A percentile compares a stretch with the other conserved stretches of the same genome.
Evolutionary conservation across 495 filamentous ascomycete species (phyloP).

Genomic region (Penicillium goetzii): DNA sequence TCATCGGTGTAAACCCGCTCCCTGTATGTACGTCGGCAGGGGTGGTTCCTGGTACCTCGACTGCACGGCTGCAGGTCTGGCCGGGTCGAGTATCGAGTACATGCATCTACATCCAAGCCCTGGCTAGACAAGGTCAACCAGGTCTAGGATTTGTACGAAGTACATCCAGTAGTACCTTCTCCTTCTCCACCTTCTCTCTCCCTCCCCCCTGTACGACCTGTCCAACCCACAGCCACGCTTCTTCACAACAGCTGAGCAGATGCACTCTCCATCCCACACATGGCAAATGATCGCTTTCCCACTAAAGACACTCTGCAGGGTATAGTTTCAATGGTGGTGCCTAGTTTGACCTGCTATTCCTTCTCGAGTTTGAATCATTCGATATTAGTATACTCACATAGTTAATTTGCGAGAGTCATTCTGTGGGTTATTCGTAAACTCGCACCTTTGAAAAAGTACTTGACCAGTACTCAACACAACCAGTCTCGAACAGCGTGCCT

Average conservation of each 20-base stretch:
- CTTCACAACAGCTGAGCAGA: conserved; percentile 8
- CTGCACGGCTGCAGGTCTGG: background rate
- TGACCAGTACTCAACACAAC: background rate
- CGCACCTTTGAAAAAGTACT: background rate
- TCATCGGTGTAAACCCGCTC: background rate
- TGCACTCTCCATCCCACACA: conserved; percentile 10
- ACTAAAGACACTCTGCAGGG: background rate
- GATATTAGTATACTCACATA: background rate
- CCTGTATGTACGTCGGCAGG: background rate
- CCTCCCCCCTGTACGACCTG: background rate
- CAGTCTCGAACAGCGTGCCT: background rate
- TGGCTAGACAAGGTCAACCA: background rate
- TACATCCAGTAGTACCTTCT: background rate
- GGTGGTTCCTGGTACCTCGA: conserved; percentile 6
- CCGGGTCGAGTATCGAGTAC: conserved; percentile 4
- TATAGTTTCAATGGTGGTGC: background rate
- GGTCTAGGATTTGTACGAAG: background rate
- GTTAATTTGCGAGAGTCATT: background rate
- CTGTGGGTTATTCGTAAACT: background rate
- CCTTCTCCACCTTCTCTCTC: background rate
- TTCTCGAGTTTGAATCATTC: background rate
- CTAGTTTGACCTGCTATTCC: background rate
- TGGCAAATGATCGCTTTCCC: conserved; percentile 8
- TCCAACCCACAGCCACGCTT: conserved; percentile 12
- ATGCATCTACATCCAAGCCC: conserved; percentile 1